Conservation (phyloP, 176 grass and related monocot genomes). For the Eragrostis nindensis region DNA sequence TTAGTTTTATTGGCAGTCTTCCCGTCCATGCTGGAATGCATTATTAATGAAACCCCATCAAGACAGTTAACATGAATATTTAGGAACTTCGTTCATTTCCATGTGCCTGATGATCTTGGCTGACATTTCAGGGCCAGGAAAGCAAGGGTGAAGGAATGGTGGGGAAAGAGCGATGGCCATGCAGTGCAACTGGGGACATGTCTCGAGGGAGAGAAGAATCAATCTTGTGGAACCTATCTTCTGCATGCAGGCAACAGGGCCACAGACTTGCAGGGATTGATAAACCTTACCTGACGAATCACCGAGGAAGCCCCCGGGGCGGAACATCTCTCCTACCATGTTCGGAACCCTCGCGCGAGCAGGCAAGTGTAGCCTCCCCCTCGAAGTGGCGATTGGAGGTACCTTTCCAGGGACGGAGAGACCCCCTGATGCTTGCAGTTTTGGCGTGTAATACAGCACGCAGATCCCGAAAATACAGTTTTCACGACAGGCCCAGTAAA, state of each 20-base stretch:
- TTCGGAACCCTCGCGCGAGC: not conserved
- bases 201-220: not conserved
- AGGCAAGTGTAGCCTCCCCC: not conserved
- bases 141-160: not conserved
- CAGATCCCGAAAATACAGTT: not conserved
- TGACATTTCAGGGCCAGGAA: constrained; percentile 11
- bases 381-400: constrained; percentile 24
- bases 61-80: not conserved
- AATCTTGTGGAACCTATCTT: constrained; percentile 3
- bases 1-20: not conserved
- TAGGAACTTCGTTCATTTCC: not conserved
- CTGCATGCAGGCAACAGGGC: not conserved
- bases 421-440: constrained; percentile 15
- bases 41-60: not conserved
- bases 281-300: constrained; percentile 37
- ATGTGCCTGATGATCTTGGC: not conserved
- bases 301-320: not conserved
- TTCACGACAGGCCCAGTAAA: not conserved
- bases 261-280: not conserved
- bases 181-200: not conserved
- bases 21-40: not conserved
- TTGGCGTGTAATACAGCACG: constrained; percentile 25
- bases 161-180: not conserved
- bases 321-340: constrained; percentile 13
- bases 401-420: not conserved